Conservation (phyloP, 2,329 filamentous ascomycete genomes). For the Fusarium cyanostomum region DNA sequence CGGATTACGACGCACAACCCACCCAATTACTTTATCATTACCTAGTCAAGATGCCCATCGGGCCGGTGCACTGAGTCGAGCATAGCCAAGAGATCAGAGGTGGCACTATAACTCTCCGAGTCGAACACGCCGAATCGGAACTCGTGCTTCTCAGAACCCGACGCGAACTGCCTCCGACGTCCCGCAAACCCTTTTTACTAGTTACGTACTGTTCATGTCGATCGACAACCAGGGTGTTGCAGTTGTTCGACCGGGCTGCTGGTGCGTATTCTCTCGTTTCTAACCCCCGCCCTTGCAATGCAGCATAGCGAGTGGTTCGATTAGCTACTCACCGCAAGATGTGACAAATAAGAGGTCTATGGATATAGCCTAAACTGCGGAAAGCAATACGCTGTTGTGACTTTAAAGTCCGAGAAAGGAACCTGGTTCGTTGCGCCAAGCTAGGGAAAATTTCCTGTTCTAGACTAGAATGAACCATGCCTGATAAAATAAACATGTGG, state of each 20-base stretch:
- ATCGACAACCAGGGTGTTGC: conserved; percentile 9
- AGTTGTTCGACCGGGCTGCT: conserved; percentile 9
- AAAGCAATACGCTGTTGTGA: neutral
- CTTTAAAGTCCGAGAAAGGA: neutral
- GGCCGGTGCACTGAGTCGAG: conserved; percentile 1
- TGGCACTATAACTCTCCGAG: conserved; percentile 1
- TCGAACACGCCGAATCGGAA: conserved; percentile 3
- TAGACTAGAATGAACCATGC: neutral
- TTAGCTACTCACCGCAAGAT: neutral
- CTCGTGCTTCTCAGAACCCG: neutral
- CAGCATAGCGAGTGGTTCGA: neutral
- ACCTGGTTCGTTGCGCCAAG: neutral
- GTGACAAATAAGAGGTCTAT: too few relatives aligned
- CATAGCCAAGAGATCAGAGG: conserved; percentile 8
- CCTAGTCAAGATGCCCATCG: conserved; percentile 17
- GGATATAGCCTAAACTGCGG: neutral
- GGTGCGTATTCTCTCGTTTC: neutral
- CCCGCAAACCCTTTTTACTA: neutral
- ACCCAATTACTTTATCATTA: conserved; percentile 30
- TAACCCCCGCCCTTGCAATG: neutral
- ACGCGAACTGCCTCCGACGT: neutral
- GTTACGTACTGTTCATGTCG: conserved; percentile 22
- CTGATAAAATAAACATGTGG: neutral
- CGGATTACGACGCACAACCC: conserved; percentile 8
- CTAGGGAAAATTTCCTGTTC: neutral